Evolutionary conservation across 2,329 filamentous ascomycete genomes (phyloP).

Genomic region (Colletotrichum sublineola): DNA sequence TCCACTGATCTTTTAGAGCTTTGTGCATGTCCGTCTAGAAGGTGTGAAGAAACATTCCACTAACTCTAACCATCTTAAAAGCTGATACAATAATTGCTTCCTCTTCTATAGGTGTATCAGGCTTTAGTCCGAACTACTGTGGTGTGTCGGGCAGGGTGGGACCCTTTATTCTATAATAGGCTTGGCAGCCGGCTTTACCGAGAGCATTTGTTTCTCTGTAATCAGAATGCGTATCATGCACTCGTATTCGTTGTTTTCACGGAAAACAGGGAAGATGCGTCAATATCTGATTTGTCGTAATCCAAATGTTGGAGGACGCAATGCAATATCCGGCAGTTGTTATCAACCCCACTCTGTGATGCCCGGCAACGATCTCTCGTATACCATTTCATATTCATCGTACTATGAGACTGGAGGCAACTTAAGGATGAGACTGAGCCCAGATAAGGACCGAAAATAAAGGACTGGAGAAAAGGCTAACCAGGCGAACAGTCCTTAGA

Average conservation of each 20-base stretch:
- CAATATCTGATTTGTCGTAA: background rate
- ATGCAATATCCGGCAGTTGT: background rate
- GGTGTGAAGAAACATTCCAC: background rate
- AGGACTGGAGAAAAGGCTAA: background rate
- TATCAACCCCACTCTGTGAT: background rate
- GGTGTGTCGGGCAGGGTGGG: background rate
- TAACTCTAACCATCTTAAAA: background rate
- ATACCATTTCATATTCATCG: background rate
- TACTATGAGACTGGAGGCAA: slow-evolving; percentile 2
- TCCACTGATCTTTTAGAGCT: background rate
- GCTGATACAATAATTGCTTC: background rate
- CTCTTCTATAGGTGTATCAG: background rate
- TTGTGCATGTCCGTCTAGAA: background rate
- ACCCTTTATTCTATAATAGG: background rate
- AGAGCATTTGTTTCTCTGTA: background rate
- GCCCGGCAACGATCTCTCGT: background rate
- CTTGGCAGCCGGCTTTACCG: background rate
- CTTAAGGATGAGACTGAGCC: slow-evolving; percentile 4
- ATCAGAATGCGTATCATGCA: background rate
- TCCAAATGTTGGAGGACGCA: too few species aligned
- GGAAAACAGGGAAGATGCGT: too few species aligned
- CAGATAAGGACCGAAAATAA: background rate
- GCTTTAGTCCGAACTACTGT: background rate
- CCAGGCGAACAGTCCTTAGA: background rate
- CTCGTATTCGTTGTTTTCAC: background rate